Evolutionary conservation across 2,329 filamentous ascomycete genomes (phyloP).

Genomic region (Botrytis porri): DNA sequence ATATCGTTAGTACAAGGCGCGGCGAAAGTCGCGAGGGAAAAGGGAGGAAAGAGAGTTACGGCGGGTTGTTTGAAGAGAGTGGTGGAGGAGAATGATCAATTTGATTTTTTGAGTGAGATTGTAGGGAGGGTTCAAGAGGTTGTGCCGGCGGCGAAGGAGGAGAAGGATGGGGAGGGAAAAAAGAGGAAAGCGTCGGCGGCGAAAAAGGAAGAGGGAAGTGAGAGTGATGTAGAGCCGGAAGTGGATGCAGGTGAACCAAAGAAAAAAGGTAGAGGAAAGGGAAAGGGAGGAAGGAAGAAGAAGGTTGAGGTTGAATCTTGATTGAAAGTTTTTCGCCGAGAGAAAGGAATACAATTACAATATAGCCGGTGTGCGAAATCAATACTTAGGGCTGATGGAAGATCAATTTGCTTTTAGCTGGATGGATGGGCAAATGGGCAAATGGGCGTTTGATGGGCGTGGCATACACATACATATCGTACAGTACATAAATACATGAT

Average conservation of each 20-base stretch:
- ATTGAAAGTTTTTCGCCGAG: background rate
- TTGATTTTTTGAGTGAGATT: constrained; percentile 91
- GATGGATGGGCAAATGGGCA: background rate
- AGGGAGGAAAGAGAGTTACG: constrained; percentile 84
- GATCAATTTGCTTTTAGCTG: constrained; percentile 4
- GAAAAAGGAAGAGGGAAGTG: constrained; percentile 11
- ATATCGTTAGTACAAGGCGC: constrained; percentile 87
- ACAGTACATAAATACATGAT: background rate
- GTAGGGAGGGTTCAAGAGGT: constrained; percentile 75
- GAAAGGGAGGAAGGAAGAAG: constrained; percentile 6
- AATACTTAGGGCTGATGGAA: background rate
- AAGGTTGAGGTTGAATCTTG: background rate
- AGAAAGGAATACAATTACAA: background rate
- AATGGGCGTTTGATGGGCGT: background rate
- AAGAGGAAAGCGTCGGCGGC: constrained; percentile 28
- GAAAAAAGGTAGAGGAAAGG: constrained; percentile 1
- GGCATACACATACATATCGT: background rate
- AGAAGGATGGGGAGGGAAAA: constrained; percentile 28
- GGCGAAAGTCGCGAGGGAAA: constrained; percentile 76
- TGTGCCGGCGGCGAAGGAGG: constrained; percentile 33
- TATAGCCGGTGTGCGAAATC: background rate
- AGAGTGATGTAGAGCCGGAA: background rate
- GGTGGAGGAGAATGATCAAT: constrained; percentile 82
- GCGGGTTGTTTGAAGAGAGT: constrained; percentile 90
- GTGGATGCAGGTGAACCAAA: background rate